Percentiles rank a stretch among this genome's conserved stretches.
phyloP scores from a whole-genome alignment of 495 filamentous ascomycete genomes.

The Neurospora discreta region DNA sequence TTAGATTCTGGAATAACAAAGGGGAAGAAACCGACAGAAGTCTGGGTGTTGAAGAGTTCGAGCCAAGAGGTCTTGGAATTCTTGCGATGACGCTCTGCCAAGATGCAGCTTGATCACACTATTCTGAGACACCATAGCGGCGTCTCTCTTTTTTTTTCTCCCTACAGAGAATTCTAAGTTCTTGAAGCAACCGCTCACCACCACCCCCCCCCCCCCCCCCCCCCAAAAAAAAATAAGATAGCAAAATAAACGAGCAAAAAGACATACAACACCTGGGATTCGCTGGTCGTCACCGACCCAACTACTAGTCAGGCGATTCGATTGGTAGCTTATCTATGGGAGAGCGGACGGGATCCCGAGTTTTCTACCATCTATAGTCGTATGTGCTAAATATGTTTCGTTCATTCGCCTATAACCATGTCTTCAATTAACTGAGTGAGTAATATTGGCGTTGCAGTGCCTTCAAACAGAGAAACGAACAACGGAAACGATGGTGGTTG shows the following conservation, averaged over 20 bases:
- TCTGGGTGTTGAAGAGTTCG: background rate
- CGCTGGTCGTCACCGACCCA: constrained; percentile 36
- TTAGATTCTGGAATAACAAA: background rate
- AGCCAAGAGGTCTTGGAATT: background rate
- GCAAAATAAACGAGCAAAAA: too few species aligned
- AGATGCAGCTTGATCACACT: background rate
- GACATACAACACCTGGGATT: constrained; percentile 20
- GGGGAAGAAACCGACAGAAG: background rate
- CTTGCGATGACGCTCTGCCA: background rate
- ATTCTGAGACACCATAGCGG: background rate
- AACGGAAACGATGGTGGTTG: background rate
- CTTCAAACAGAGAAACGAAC: background rate
- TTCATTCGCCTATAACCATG: too few species aligned
- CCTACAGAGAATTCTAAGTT: background rate
- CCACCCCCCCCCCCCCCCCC: too few species aligned
- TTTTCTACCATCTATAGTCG: too few species aligned
- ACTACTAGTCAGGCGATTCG: constrained; percentile 30
- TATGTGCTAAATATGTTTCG: too few species aligned
- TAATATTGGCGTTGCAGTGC: background rate
- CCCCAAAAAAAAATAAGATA: too few species aligned
- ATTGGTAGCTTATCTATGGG: too few species aligned
- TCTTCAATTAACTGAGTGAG: too few species aligned
- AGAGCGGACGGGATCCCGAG: too few species aligned
- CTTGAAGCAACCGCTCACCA: too few species aligned
- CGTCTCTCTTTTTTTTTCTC: background rate